Conservation (phyloP, 805 yeast genomes). For the Metschnikowia shivogae region DNA sequence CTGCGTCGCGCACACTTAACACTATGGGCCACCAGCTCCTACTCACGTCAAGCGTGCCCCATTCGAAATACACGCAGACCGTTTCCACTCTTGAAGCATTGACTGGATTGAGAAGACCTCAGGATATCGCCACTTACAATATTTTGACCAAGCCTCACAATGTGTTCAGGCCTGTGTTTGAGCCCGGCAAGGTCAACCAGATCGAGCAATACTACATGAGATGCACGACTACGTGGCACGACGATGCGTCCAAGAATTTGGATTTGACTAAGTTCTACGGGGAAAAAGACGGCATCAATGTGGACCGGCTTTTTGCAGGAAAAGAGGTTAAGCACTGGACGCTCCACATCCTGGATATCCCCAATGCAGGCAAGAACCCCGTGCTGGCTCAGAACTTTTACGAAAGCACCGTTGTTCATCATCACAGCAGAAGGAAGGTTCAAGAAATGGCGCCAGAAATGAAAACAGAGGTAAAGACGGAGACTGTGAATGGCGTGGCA, state of each 20-base stretch:
- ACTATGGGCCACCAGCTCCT: slow-evolving; percentile 54
- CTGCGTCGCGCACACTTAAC: neutral
- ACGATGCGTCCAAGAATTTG: slow-evolving; percentile 18
- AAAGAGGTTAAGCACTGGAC: slow-evolving; percentile 47
- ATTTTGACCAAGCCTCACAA: slow-evolving; percentile 47
- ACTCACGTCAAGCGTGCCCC: slow-evolving; percentile 43
- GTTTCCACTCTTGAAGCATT: slow-evolving; percentile 47
- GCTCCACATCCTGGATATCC: slow-evolving; percentile 64
- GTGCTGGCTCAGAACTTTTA: slow-evolving; percentile 59
- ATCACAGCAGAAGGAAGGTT: slow-evolving; percentile 33
- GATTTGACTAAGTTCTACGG: slow-evolving; percentile 23
- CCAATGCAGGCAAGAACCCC: slow-evolving; percentile 68
- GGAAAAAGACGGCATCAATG: slow-evolving; percentile 20
- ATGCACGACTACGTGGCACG: slow-evolving; percentile 47
- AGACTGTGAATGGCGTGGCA: neutral
- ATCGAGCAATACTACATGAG: slow-evolving; percentile 52
- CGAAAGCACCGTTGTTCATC: slow-evolving; percentile 52
- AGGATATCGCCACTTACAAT: slow-evolving; percentile 44
- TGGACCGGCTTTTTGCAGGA: slow-evolving; percentile 28
- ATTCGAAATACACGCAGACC: slow-evolving; percentile 38
- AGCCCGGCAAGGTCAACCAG: slow-evolving; percentile 54
- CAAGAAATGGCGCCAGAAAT: neutral
- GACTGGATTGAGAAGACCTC: slow-evolving; percentile 47
- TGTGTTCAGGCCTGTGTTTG: slow-evolving; percentile 49
- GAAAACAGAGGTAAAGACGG: neutral